Evolutionary conservation across 805 yeast genomes (phyloP).

Genomic region (Kuraishia borneana): DNA sequence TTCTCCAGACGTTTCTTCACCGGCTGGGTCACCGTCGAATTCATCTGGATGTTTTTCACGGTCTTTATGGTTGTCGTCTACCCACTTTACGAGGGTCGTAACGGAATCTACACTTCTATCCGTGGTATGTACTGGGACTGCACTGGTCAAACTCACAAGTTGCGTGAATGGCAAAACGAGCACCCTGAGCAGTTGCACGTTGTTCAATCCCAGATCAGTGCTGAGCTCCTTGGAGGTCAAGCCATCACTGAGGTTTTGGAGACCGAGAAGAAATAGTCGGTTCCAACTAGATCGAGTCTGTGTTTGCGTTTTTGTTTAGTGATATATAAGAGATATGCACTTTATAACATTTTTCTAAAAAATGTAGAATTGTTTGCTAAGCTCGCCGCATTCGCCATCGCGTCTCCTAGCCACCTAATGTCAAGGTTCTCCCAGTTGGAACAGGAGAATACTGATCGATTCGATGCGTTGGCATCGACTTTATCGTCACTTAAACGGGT

Average conservation of each 20-base stretch:
- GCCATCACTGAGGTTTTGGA: conserved; percentile 9
- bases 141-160: conserved; percentile 63
- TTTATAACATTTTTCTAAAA: too few relatives aligned
- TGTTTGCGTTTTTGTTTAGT: too few relatives aligned
- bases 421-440: conserved; percentile 18
- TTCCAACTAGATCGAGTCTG: too few relatives aligned
- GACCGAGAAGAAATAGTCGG: background rate
- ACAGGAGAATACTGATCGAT: conserved; percentile 47
- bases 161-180: conserved; percentile 62
- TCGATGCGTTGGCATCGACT: conserved; percentile 55
- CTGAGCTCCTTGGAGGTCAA: conserved; percentile 18
- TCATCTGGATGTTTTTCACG: conserved; percentile 71
- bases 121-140: conserved; percentile 84
- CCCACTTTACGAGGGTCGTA: conserved; percentile 69
- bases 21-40: conserved; percentile 79
- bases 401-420: too few relatives aligned
- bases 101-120: conserved; percentile 47
- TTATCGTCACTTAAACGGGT: conserved; percentile 52
- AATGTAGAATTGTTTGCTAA: too few relatives aligned
- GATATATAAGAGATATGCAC: too few relatives aligned
- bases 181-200: conserved; percentile 72
- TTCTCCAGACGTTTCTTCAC: conserved; percentile 72
- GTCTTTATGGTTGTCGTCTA: conserved; percentile 51
- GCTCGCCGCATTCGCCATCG: too few relatives aligned
- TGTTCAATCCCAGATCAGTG: conserved; percentile 53